Evolutionary conservation across 1,139 yeast species (phyloP).

Genomic region (Scheffersomyces parashehatae): DNA sequence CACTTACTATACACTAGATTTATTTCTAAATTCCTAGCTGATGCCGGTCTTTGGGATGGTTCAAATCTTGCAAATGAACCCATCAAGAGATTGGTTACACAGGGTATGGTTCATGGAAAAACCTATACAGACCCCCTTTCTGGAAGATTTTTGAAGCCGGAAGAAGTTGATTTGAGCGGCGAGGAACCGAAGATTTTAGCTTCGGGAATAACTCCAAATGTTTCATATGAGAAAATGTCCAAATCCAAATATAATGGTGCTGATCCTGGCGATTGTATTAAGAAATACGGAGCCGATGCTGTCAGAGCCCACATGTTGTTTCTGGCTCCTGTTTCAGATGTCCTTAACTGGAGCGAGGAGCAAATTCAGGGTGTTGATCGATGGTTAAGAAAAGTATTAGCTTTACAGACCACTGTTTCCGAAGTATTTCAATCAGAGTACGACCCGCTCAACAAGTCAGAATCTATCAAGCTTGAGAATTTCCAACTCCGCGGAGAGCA

Average conservation of each 20-base stretch:
- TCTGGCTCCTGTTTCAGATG: slow-evolving; percentile 85
- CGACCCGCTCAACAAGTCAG: too few relatives aligned
- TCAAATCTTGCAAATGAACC: slow-evolving; percentile 66
- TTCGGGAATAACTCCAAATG: slow-evolving; percentile 52
- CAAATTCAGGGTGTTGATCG: slow-evolving; percentile 86
- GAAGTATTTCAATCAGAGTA: background rate
- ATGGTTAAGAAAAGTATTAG: slow-evolving; percentile 71
- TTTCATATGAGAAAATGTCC: slow-evolving; percentile 89
- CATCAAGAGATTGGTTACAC: slow-evolving; percentile 75
- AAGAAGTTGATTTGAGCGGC: slow-evolving; percentile 55
- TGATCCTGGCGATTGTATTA: slow-evolving; percentile 78
- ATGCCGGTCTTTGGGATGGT: slow-evolving; percentile 55
- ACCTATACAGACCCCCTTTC: slow-evolving; percentile 73
- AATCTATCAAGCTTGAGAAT: slow-evolving; percentile 6
- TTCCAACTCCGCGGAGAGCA: slow-evolving; percentile 23
- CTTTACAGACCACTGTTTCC: slow-evolving; percentile 19
- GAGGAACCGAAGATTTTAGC: slow-evolving; percentile 46
- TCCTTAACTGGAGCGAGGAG: slow-evolving; percentile 84
- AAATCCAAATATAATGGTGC: slow-evolving; percentile 94
- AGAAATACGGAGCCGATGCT: slow-evolving; percentile 89
- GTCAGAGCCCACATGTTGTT: slow-evolving; percentile 92
- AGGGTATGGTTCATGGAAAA: slow-evolving; percentile 97
- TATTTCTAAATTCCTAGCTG: slow-evolving; percentile 72
- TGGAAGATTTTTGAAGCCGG: slow-evolving; percentile 75
- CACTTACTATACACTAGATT: slow-evolving; percentile 86